These are phyloP conservation scores for Tilletia indica DNA, from an alignment of 1,284 basidiomycete species.

Conservation along the genomic window DNA sequence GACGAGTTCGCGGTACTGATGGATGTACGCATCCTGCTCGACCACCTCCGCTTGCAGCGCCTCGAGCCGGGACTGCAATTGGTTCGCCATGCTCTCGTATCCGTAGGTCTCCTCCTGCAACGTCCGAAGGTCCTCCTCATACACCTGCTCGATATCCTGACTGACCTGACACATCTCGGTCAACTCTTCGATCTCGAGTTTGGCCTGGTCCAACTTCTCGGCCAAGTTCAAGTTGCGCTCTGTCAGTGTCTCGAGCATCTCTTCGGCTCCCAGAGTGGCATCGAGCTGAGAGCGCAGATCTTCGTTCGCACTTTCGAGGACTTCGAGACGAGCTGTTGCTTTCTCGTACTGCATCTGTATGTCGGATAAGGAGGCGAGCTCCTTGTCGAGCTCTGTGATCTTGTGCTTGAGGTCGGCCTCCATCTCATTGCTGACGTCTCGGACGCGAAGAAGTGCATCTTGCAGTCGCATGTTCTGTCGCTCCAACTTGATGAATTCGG, in stretches of 20 bases:
- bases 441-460: constrained; percentile 81
- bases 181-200: constrained; percentile 88
- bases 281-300: constrained; percentile 93
- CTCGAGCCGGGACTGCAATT: constrained; percentile 33
- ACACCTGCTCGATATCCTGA: constrained; percentile 96
- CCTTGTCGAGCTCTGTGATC: constrained; percentile 84
- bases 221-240: constrained; percentile 75
- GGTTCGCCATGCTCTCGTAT: constrained; percentile 34
- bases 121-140: constrained; percentile 87
- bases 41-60: constrained; percentile 41
- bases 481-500: constrained; percentile 72
- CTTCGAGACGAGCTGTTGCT: constrained; percentile 33
- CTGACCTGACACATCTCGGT: constrained; percentile 92
- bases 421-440: constrained; percentile 81
- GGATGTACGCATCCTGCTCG: constrained; percentile 47
- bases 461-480: constrained; percentile 94
- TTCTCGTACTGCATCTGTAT: constrained; percentile 36
- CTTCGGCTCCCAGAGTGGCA: constrained; percentile 89
- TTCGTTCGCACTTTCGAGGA: constrained; percentile 78
- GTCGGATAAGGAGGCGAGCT: constrained; percentile 60
- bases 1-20: constrained; percentile 51
- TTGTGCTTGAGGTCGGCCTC: constrained; percentile 79
- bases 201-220: constrained; percentile 94
- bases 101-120: constrained; percentile 78
- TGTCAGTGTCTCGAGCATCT: constrained; percentile 90